phyloP scores from a whole-genome alignment of 2,329 filamentous ascomycete genomes.

The Exserohilum turcica region DNA sequence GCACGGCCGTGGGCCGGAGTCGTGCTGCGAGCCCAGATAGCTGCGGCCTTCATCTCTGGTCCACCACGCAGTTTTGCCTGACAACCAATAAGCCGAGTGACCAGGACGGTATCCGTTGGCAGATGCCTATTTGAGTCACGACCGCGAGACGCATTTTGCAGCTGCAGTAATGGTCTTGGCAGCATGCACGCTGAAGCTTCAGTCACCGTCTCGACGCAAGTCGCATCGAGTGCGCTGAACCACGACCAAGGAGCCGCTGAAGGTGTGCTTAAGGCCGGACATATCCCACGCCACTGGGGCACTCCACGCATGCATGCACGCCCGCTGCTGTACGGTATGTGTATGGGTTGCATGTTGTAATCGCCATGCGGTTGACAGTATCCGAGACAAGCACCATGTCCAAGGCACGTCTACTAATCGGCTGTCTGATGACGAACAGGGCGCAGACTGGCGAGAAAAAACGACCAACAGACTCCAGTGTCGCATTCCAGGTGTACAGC shows the following conservation, averaged over 20 bases:
- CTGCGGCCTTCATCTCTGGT: background rate
- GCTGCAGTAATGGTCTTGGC: constrained; percentile 18
- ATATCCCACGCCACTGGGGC: constrained; percentile 10
- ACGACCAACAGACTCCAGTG: background rate
- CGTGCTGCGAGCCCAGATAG: background rate
- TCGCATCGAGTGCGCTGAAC: constrained; percentile 5
- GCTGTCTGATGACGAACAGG: constrained; percentile 13
- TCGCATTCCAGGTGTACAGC: background rate
- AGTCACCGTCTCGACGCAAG: constrained; percentile 8
- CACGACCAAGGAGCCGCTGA: constrained; percentile 12
- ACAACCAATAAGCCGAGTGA: background rate
- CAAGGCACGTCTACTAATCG: constrained; percentile 13
- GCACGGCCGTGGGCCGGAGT: background rate
- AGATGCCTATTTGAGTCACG: constrained; percentile 1
- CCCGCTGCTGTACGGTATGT: constrained; percentile 7
- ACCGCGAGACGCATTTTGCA: constrained; percentile 4
- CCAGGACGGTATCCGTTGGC: background rate
- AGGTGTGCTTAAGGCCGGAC: constrained; percentile 10
- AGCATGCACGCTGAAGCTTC: constrained; percentile 17
- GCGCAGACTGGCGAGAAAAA: constrained; percentile 3
- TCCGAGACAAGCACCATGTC: constrained; percentile 11
- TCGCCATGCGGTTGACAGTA: constrained; percentile 9
- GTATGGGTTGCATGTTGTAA: constrained; percentile 1
- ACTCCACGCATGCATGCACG: constrained; percentile 9
- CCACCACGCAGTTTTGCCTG: background rate